A percentile compares a stretch with the other conserved stretches of the same genome.
phyloP scores from a whole-genome alignment of 2,329 filamentous ascomycete species.

The Juglanconis sp. region DNA sequence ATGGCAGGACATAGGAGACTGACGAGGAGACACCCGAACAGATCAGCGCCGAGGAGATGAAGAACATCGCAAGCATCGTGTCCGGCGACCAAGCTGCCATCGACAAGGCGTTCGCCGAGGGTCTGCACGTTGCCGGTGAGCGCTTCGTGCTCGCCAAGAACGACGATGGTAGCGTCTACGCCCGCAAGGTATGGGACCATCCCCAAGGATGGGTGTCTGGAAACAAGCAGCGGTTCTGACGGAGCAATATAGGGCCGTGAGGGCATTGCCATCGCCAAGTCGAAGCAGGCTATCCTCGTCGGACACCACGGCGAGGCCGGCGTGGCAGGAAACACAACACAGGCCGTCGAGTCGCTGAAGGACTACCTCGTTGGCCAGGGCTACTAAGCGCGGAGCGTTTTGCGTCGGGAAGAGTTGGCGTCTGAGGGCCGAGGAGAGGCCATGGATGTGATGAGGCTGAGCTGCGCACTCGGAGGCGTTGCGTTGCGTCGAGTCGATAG shows the following conservation, averaged over 20 bases:
- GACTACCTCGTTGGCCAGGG: conserved; percentile 79
- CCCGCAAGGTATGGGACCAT: conserved; percentile 66
- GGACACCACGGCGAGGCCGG: conserved; percentile 76
- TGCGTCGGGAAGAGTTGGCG: conserved; percentile 15
- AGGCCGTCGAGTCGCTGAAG: conserved; percentile 76
- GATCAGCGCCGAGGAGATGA: conserved; percentile 58
- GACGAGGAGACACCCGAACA: conserved; percentile 27
- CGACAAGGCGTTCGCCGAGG: conserved; percentile 67
- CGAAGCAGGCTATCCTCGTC: conserved; percentile 82
- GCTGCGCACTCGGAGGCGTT: conserved; percentile 11
- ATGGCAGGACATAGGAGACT: conserved; percentile 1
- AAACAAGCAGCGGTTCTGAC: conserved; percentile 1
- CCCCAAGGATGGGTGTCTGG: conserved; percentile 19
- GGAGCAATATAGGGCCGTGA: conserved; percentile 59
- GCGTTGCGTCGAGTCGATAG: conserved; percentile 18
- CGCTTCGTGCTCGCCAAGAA: conserved; percentile 76
- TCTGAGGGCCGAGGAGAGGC: neutral
- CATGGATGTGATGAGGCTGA: neutral
- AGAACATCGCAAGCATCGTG: conserved; percentile 54
- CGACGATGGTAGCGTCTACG: conserved; percentile 78
- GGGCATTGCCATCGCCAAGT: conserved; percentile 81
- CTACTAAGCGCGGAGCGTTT: conserved; percentile 55
- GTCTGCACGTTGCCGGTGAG: conserved; percentile 71
- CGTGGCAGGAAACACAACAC: conserved; percentile 71
- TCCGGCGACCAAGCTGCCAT: conserved; percentile 42